These are phyloP conservation scores for Syzygium oleosum DNA, from an alignment of 345 rosid genomes.

Conservation along the genomic window DNA sequence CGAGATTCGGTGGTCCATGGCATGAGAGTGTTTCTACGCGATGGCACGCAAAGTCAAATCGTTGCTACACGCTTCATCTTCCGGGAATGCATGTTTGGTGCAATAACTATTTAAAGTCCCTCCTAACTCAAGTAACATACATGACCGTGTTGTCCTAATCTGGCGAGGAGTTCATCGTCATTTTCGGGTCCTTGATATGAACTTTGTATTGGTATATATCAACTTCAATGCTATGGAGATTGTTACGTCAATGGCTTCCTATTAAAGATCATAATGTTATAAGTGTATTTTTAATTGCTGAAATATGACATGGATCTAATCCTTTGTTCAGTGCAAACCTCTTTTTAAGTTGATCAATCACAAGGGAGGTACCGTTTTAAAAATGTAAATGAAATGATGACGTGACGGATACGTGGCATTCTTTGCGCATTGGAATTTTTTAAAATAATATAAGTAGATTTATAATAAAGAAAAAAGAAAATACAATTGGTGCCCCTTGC, in stretches of 20 bases:
- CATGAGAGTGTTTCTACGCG: not conserved
- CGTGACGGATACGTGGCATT: not conserved
- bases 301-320: not conserved
- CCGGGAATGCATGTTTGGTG: not conserved
- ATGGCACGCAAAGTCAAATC: not conserved
- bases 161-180: not conserved
- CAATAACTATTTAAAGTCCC: not conserved
- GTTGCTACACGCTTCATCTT: not conserved
- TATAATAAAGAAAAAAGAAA: not conserved
- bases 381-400: not conserved
- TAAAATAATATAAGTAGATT: not conserved
- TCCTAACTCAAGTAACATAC: not conserved
- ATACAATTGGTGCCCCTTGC: not conserved
- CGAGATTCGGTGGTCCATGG: not conserved
- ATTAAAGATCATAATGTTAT: not conserved
- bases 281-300: not conserved
- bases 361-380: not conserved
- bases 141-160: not conserved
- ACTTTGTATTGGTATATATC: not conserved
- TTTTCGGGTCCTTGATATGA: not conserved
- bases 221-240: not conserved
- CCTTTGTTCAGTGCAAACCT: not conserved
- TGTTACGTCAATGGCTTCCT: not conserved
- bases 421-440: not conserved
- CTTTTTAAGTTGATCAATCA: not conserved